phyloP scores from a whole-genome alignment of 176 grass and related monocot genomes.

The Zizania latifolia region DNA sequence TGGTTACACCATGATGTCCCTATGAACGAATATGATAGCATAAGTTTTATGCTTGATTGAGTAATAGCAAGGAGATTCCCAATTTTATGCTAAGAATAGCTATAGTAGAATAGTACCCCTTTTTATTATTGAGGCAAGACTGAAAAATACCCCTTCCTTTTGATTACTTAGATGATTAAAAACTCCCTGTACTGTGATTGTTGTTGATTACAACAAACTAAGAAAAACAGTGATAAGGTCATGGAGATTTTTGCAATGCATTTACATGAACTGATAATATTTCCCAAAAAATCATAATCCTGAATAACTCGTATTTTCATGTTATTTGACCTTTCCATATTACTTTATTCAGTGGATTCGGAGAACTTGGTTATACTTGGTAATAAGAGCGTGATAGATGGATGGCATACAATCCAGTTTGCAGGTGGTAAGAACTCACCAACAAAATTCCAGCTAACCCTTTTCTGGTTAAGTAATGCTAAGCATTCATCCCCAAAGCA shows the following conservation, averaged over 20 bases:
- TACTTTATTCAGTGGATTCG: conserved; percentile 37
- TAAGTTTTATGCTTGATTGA: too few species aligned
- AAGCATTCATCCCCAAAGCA: neutral
- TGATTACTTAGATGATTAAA: neutral
- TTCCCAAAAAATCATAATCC: neutral
- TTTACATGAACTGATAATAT: neutral
- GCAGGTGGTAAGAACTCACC: conserved; percentile 76
- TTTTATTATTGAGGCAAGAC: neutral
- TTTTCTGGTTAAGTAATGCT: conserved; percentile 53
- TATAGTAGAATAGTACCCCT: too few species aligned
- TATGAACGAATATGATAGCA: too few species aligned
- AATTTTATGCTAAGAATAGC: too few species aligned
- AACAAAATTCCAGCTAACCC: conserved; percentile 69
- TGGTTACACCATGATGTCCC: neutral
- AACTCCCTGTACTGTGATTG: neutral
- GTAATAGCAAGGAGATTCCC: too few species aligned
- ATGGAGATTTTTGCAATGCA: neutral
- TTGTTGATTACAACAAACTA: neutral
- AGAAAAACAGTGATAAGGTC: neutral
- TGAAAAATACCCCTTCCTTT: neutral
- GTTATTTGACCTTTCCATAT: conserved; percentile 8
- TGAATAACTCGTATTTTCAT: neutral
- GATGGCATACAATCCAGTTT: conserved; percentile 92
- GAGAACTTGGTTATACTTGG: conserved; percentile 54
- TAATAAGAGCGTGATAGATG: conserved; percentile 51